Conservation (phyloP, 2,329 filamentous ascomycete genomes). For the Rhytidhysteron rufulum region DNA sequence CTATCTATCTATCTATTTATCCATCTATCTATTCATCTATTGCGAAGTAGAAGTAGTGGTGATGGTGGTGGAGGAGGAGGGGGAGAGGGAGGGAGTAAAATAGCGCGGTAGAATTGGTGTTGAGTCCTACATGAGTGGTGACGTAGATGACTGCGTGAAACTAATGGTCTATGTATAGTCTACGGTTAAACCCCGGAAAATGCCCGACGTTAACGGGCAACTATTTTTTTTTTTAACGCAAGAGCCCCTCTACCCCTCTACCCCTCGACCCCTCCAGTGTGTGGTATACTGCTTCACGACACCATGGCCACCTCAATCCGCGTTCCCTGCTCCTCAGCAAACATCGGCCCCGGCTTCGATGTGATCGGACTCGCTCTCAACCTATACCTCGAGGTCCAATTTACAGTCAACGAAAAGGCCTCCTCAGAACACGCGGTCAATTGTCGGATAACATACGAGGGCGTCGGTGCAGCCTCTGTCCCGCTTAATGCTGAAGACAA, state of each 20-base stretch:
- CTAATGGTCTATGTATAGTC: too few relatives aligned
- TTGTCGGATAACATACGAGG: constrained; percentile 88
- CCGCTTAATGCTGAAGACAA: constrained; percentile 81
- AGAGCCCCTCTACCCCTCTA: background rate
- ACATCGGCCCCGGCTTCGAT: constrained; percentile 95
- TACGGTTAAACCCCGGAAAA: too few relatives aligned
- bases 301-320: constrained; percentile 57
- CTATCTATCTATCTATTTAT: too few relatives aligned
- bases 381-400: constrained; percentile 84
- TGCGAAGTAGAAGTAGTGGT: too few relatives aligned
- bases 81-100: too few relatives aligned
- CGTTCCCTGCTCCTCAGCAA: constrained; percentile 92
- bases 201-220: too few relatives aligned
- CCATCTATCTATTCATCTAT: too few relatives aligned
- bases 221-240: too few relatives aligned
- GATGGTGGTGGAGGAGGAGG: too few relatives aligned
- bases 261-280: background rate
- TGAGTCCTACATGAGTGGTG: too few relatives aligned
- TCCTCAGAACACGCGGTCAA: constrained; percentile 65
- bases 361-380: constrained; percentile 94
- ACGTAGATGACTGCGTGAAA: too few relatives aligned
- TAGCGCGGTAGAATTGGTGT: too few relatives aligned
- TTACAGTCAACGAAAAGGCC: constrained; percentile 60
- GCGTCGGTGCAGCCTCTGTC: constrained; percentile 73
- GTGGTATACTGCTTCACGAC: background rate